Evolutionary conservation across 495 filamentous ascomycete genomes (phyloP).

Genomic region (Xylaria telfairii): DNA sequence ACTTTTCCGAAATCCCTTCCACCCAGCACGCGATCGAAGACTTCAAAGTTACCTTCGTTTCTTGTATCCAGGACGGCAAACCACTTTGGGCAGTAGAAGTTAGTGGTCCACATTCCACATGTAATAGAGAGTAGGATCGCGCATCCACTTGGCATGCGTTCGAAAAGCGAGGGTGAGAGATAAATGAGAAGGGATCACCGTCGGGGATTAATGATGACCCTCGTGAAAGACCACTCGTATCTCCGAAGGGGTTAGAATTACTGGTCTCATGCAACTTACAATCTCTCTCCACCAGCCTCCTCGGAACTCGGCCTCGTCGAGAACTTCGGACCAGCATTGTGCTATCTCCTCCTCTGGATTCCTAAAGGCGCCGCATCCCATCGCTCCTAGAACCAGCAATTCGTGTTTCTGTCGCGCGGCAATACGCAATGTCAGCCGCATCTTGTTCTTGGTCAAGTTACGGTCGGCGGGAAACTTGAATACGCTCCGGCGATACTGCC

Average conservation of each 20-base stretch:
- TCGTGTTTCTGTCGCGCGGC: slow-evolving; percentile 58
- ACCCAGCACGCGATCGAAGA: slow-evolving; percentile 55
- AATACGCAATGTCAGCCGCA: slow-evolving; percentile 62
- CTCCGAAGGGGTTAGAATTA: neutral
- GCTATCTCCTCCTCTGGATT: slow-evolving; percentile 65
- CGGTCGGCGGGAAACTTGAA: slow-evolving; percentile 45
- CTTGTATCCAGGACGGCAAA: slow-evolving; percentile 59
- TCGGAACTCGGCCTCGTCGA: slow-evolving; percentile 63
- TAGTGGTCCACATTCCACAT: neutral
- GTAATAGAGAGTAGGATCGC: neutral
- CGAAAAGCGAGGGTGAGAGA: neutral
- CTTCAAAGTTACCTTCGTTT: slow-evolving; percentile 56
- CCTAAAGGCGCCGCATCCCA: slow-evolving; percentile 69
- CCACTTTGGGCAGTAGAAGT: slow-evolving; percentile 28
- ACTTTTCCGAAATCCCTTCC: slow-evolving; percentile 37
- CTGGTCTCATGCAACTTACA: slow-evolving; percentile 16
- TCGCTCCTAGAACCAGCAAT: slow-evolving; percentile 64
- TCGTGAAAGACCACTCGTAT: neutral
- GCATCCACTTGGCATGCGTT: neutral
- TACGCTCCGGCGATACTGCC: neutral
- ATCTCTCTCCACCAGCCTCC: slow-evolving; percentile 64
- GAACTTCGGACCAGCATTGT: slow-evolving; percentile 61
- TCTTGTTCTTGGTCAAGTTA: slow-evolving; percentile 62
- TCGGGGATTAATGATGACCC: neutral
- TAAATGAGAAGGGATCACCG: neutral